Conservation (phyloP, 176 grass and related monocot genomes). For the Aechmea fasciata region DNA sequence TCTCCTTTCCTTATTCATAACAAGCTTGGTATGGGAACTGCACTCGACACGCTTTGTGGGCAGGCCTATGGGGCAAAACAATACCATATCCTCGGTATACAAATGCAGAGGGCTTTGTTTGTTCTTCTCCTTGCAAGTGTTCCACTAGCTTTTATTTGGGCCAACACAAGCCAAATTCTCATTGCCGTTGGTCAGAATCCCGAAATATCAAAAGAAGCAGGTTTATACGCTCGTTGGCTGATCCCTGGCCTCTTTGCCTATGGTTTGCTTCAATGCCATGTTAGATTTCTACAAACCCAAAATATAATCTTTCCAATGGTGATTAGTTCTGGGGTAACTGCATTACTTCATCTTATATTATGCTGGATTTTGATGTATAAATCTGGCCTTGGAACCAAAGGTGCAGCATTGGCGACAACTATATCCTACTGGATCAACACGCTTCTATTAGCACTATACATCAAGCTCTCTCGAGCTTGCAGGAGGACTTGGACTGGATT, state of each 20-base stretch:
- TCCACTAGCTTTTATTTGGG: slow-evolving; percentile 57
- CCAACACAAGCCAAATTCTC: slow-evolving; percentile 51
- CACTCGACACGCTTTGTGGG: slow-evolving; percentile 67
- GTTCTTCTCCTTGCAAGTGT: slow-evolving; percentile 50
- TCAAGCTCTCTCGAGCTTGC: slow-evolving; percentile 53
- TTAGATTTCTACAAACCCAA: slow-evolving; percentile 83
- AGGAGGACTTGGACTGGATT: slow-evolving; percentile 44
- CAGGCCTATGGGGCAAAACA: slow-evolving; percentile 69
- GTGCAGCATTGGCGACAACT: slow-evolving; percentile 59
- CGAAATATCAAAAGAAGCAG: slow-evolving; percentile 78
- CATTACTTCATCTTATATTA: slow-evolving; percentile 44
- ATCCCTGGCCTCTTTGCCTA: slow-evolving; percentile 84
- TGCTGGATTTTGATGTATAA: slow-evolving; percentile 57
- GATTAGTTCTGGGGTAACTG: slow-evolving; percentile 53
- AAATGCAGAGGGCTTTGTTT: slow-evolving; percentile 58
- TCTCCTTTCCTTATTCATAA: slow-evolving; percentile 12
- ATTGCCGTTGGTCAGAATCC: slow-evolving; percentile 53
- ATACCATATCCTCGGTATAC: slow-evolving; percentile 48
- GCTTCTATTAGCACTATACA: slow-evolving; percentile 50
- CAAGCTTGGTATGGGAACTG: slow-evolving; percentile 76
- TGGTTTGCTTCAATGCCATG: slow-evolving; percentile 73
- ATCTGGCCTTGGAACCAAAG: slow-evolving; percentile 44
- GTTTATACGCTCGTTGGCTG: slow-evolving; percentile 50
- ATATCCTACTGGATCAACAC: slow-evolving; percentile 84
- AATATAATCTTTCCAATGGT: slow-evolving; percentile 60